These are phyloP conservation scores for Mallotus repandus DNA, from an alignment of 441 rosid genomes.

Conservation along the genomic window DNA sequence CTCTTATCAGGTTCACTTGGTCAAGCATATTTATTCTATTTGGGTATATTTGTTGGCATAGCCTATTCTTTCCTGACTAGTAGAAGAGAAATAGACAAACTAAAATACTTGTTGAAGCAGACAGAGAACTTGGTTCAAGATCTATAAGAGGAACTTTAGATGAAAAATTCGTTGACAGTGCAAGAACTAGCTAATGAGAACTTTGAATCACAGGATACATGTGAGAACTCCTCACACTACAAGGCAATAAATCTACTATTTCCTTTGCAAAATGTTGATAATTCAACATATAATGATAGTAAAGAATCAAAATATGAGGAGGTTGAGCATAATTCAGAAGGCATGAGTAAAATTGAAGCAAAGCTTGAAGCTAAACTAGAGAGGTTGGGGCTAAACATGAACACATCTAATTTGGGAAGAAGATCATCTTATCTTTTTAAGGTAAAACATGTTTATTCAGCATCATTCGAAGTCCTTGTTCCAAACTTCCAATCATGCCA, in stretches of 20 bases:
- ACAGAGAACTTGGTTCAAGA: conserved; percentile 67
- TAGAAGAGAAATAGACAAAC: conserved; percentile 46
- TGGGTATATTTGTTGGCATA: too few relatives aligned
- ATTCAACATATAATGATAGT: conserved; percentile 20
- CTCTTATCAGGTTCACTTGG: background rate
- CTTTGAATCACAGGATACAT: conserved; percentile 37
- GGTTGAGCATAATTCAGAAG: conserved; percentile 41
- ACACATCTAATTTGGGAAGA: conserved; percentile 32
- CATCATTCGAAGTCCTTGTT: background rate
- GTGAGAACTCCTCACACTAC: conserved; percentile 28
- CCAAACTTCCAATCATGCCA: background rate
- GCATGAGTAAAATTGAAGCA: conserved; percentile 83
- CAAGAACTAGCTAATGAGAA: conserved; percentile 52
- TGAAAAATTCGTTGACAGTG: conserved; percentile 57
- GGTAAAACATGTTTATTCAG: conserved; percentile 30
- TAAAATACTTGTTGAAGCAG: conserved; percentile 50
- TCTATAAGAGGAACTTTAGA: conserved; percentile 70
- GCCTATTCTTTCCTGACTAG: conserved; percentile 50
- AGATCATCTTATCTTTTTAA: conserved; percentile 37
- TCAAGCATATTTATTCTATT: too few relatives aligned
- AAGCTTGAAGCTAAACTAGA: conserved; percentile 95
- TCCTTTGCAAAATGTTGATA: conserved; percentile 20
- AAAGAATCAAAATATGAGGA: conserved; percentile 29
- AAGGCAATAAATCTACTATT: conserved; percentile 24
- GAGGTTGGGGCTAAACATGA: conserved; percentile 62